These are phyloP conservation scores for Paramyrothecium roridum DNA, from an alignment of 2,329 filamentous ascomycete genomes.

Conservation along the genomic window DNA sequence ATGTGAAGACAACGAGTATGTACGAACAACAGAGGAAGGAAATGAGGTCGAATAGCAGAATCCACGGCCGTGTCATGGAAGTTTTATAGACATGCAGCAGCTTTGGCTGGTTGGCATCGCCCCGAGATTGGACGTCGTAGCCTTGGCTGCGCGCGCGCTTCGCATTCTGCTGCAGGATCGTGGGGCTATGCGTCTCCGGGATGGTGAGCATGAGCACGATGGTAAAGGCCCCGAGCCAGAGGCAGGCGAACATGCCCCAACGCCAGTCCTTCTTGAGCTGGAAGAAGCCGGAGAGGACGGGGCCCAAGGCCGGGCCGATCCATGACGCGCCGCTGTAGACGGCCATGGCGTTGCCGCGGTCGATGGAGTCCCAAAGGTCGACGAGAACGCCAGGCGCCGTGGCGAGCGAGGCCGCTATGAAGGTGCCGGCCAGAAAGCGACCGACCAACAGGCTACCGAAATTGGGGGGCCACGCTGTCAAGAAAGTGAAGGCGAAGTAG, in stretches of 20 bases:
- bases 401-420: slow-evolving; percentile 46
- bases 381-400: slow-evolving; percentile 50
- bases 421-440: slow-evolving; percentile 52
- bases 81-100: slow-evolving; percentile 41
- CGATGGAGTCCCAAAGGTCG: slow-evolving; percentile 48
- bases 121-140: slow-evolving; percentile 43
- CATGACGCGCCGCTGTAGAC: slow-evolving; percentile 51
- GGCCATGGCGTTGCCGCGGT: slow-evolving; percentile 52
- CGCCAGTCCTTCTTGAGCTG: slow-evolving; percentile 51
- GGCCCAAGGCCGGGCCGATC: slow-evolving; percentile 49
- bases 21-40: slow-evolving; percentile 41
- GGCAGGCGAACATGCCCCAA: slow-evolving; percentile 48
- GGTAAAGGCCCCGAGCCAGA: slow-evolving; percentile 38
- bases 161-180: slow-evolving; percentile 51
- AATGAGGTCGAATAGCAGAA: slow-evolving; percentile 42
- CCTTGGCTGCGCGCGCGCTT: slow-evolving; percentile 38
- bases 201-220: slow-evolving; percentile 50
- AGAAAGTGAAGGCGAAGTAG: slow-evolving; percentile 32
- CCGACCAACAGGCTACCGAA: slow-evolving; percentile 50
- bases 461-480: slow-evolving; percentile 45
- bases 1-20: slow-evolving; percentile 38
- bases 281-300: slow-evolving; percentile 54
- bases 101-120: slow-evolving; percentile 40
- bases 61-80: slow-evolving; percentile 42
- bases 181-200: slow-evolving; percentile 52